Conservation (phyloP, 139 green algal genomes). For the Coccomyxa sp. region DNA sequence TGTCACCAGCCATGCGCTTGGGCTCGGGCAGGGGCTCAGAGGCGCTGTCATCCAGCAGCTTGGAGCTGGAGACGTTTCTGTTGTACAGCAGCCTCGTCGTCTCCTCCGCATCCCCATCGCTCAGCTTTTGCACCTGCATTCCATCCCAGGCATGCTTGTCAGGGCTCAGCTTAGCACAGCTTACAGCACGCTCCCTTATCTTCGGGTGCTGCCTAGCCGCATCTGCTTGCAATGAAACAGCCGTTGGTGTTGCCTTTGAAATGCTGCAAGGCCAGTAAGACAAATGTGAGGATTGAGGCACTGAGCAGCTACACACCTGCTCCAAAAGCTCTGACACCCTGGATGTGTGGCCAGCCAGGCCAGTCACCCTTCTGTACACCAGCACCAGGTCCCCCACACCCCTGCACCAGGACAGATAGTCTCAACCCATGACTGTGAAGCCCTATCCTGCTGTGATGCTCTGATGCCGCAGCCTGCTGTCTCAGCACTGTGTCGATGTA, state of each 20-base stretch:
- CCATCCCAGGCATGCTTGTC: slow-evolving; percentile 12
- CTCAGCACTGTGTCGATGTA: no score
- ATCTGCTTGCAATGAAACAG: not conserved
- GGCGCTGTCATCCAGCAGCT: slow-evolving; percentile 12
- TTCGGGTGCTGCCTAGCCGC: no score
- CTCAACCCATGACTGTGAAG: no score
- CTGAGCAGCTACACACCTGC: no score
- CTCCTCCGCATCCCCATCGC: slow-evolving; percentile 25
- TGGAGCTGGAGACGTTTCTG: slow-evolving; percentile 58
- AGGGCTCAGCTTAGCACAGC: not conserved
- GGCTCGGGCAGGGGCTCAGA: slow-evolving; percentile 29
- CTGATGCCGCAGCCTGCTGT: not conserved
- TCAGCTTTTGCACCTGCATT: slow-evolving; percentile 61
- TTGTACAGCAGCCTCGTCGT: not conserved
- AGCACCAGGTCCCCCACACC: slow-evolving; percentile 92
- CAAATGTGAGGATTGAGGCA: no score
- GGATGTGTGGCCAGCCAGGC: slow-evolving; percentile 81
- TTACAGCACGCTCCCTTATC: no score
- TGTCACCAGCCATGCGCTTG: slow-evolving; percentile 26
- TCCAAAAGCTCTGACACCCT: slow-evolving; percentile 92
- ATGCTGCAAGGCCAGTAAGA: no score
- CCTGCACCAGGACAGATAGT: no score
- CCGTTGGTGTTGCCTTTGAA: not conserved
- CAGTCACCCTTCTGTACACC: slow-evolving; percentile 93
- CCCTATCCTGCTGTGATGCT: no score